Evolutionary conservation across 225 moss, liverwort and hornwort genomes (phyloP), one percentile per base, ranked within the genome.

Genomic region (Neckera pumila): DNA sequence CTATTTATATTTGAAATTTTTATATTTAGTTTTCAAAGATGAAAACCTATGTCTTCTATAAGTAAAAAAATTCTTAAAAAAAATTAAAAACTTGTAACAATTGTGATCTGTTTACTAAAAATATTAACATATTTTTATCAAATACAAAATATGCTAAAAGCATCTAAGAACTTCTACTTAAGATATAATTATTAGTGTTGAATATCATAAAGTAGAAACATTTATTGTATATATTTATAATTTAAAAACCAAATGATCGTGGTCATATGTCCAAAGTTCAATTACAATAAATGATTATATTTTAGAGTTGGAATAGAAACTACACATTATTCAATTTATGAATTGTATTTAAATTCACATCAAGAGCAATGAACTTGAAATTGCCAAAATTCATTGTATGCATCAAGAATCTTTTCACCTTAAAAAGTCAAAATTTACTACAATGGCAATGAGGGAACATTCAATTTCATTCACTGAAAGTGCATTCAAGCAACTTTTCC

Each of bases 111-210:
- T 14, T 54, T 3, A 9, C 31, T 3, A 14, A 53, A 51, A 22
- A 76, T 22, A 6, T 3, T 3, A 53, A 23, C 6, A 53, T 14
- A 53, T 23, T n/a, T n/a, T 6, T 54, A 17, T 25, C 6, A 9
- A 26, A 56, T 15, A 40, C 38, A 58, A 28, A 58, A 12, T 40
- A 58, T 40, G 8, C 6, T 79, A 0, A 16, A 27, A 38, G 18
- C 5, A 27, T 18, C 2, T 17, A 0, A 40, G 56, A 28, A 27
- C 3, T 40, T 58, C 40, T n/a, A 10, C 0, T 15, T 1, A 9
- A 9, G 6, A 2, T 6, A 36, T 14, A 77, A 36, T 9, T 6
- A 54, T 10, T 25, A n/a, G 6, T 76, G 0, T 23, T 9, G 2
- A 53, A 34, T 36, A 36, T 53, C 9, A 34, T 14, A 14, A 53